Percentiles rank a stretch among this genome's conserved stretches.
These are phyloP conservation scores for Dictyostelium discoideum DNA, from an alignment of 78 protist genomes.

Conservation along the genomic window DNA sequence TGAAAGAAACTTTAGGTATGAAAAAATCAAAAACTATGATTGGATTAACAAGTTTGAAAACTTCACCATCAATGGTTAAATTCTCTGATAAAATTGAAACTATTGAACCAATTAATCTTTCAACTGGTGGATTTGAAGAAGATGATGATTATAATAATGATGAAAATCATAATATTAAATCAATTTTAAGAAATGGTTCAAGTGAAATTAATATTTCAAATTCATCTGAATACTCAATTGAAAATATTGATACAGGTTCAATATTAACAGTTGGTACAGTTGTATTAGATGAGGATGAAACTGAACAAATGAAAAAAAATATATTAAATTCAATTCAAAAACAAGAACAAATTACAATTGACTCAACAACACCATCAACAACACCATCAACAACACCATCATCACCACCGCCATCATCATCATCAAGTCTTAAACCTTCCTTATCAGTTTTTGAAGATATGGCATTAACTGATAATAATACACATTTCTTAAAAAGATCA, in stretches of 20 bases:
- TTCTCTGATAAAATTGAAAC: not conserved
- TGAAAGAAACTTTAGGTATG: constrained; percentile 56
- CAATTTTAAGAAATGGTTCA: not conserved
- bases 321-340: too few relatives aligned
- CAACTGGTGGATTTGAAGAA: not conserved
- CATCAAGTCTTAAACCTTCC: not conserved
- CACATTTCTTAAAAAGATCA: not conserved
- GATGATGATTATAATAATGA: not conserved
- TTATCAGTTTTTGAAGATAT: not conserved
- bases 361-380: not conserved
- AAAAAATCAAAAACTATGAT: not conserved
- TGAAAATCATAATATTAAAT: not conserved
- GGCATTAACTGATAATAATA: not conserved
- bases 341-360: not conserved
- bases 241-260: not conserved
- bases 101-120: not conserved
- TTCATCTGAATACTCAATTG: constrained; percentile 4
- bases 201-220: not conserved
- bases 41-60: not conserved
- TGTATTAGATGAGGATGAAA: not conserved
- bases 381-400: not conserved
- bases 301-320: not conserved
- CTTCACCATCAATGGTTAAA: not conserved
- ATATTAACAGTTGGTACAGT: not conserved
- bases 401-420: not conserved